A percentile compares a stretch with the other conserved stretches of the same genome.
Evolutionary conservation across 2,329 filamentous ascomycete genomes (phyloP).

Genomic region (Aureobasidium sp.): DNA sequence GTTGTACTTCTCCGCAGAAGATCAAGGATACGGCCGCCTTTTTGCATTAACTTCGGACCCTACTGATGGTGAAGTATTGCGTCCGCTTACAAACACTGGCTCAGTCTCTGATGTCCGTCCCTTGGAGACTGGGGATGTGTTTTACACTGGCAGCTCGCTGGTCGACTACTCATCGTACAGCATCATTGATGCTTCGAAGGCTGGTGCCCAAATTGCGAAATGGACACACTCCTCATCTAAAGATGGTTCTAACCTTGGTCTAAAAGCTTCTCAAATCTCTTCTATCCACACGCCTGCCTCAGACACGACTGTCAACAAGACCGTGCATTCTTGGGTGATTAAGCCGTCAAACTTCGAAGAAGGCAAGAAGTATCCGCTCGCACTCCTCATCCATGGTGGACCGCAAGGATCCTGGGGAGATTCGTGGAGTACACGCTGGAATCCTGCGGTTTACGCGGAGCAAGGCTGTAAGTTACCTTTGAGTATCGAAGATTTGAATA

Average conservation of each 20-base stretch:
- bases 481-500: not conserved
- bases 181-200: constrained; percentile 46
- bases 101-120: constrained; percentile 48
- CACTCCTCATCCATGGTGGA: constrained; percentile 75
- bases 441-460: constrained; percentile 77
- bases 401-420: constrained; percentile 72
- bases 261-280: constrained; percentile 55
- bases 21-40: constrained; percentile 55
- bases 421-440: constrained; percentile 77
- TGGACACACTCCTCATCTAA: constrained; percentile 51
- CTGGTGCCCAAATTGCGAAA: constrained; percentile 25
- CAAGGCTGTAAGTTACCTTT: constrained; percentile 53
- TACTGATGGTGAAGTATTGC: constrained; percentile 33
- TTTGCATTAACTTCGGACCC: constrained; percentile 51
- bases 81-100: constrained; percentile 47
- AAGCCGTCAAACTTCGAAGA: constrained; percentile 58
- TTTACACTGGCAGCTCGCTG: constrained; percentile 61
- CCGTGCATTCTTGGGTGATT: constrained; percentile 64
- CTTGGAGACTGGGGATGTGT: constrained; percentile 47
- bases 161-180: constrained; percentile 66
- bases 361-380: constrained; percentile 68
- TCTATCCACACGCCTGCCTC: constrained; percentile 66
- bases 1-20: constrained; percentile 69
- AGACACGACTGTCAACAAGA: constrained; percentile 42
- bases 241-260: constrained; percentile 59